Base-by-base conservation (phyloP, 768 basidiomycete genomes). In the Pholiota molesta region DNA sequence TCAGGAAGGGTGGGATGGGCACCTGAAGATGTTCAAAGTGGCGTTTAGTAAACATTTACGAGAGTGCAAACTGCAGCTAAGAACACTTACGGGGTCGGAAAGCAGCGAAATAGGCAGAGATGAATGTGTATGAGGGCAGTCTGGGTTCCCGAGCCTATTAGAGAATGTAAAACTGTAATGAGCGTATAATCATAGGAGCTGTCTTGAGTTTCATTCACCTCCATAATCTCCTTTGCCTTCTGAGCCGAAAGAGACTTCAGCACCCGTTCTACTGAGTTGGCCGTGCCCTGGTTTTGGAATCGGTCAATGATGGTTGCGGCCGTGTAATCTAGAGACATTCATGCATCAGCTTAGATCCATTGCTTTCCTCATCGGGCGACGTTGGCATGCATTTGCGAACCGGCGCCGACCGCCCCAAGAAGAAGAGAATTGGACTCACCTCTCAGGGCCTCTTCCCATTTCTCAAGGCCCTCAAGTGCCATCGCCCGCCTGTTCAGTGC, bases 241-340 rank as follows among this genome's bases (percentile, higher is more conserved):
- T 87, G 79, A 1, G 82, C 75, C 0, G 97, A 83, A 33, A 97
- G 75, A 63, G 88, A 87, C 76, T 96, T 95, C 70, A 99, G 77
- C 19, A 97, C 92, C n/a, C 95, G 87, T 73, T 99, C 97, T 8
- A 99, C 94, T 0, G 92, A 80, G 56, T 87, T 82, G 4, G 91
- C 86, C 1, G 95, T 90, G 0, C 78, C 67, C 64, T 91, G 86
- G 70, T 96, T 94, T 71, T 89, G 83, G 86, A 99, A 97, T 69
- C 90, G 88, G 74, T 96, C 94, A 44, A 99, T 83, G 65, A 99
- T 97, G 16, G 96, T 95, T 0, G 92, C 89, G n/a, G 97, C 94
- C 0, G 97, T 98, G 80, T 89, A 99, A 74, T 99, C 97, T 95
- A 65, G 21, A 14, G 9, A 23, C 1, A 19, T 17, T 7, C 29